These are phyloP conservation scores for Noccaea bulbosa DNA, from an alignment of 345 rosid species.

Conservation along the genomic window DNA sequence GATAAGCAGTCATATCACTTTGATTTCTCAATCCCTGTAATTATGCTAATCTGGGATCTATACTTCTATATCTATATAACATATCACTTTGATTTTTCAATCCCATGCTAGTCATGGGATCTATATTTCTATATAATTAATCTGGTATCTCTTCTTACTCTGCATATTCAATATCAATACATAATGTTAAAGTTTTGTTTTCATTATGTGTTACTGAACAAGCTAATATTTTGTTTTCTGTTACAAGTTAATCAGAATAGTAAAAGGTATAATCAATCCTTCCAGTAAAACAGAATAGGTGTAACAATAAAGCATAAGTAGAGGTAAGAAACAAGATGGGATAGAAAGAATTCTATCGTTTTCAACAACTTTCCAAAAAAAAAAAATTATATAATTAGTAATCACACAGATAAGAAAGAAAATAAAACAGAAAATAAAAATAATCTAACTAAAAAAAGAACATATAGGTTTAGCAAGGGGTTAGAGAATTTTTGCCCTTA, in stretches of 20 bases:
- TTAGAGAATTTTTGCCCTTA: constrained; percentile 34
- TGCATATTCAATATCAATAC: too few species aligned
- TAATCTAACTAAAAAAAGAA: constrained; percentile 31
- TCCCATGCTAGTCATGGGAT: too few species aligned
- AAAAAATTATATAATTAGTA: constrained; percentile 26
- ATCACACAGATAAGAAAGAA: constrained; percentile 20
- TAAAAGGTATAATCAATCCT: constrained; percentile 4
- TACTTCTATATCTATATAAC: too few species aligned
- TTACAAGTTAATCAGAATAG: constrained; percentile 23
- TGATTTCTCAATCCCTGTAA: too few species aligned
- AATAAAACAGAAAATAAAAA: neutral
- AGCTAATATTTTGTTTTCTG: constrained; percentile 8
- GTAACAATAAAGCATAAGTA: constrained; percentile 25
- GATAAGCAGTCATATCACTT: too few species aligned
- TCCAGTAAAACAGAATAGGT: constrained; percentile 35
- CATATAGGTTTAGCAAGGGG: constrained; percentile 17
- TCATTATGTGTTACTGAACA: neutral
- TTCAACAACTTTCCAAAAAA: constrained; percentile 22
- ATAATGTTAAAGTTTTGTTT: neutral
- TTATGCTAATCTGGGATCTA: too few species aligned
- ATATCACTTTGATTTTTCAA: too few species aligned
- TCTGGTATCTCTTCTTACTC: too few species aligned
- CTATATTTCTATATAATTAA: too few species aligned
- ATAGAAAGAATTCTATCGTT: constrained; percentile 9
- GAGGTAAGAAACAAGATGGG: constrained; percentile 4